These are phyloP conservation scores for Trypanosoma caninum DNA, from an alignment of 208 protist genomes.

Conservation along the genomic window DNA sequence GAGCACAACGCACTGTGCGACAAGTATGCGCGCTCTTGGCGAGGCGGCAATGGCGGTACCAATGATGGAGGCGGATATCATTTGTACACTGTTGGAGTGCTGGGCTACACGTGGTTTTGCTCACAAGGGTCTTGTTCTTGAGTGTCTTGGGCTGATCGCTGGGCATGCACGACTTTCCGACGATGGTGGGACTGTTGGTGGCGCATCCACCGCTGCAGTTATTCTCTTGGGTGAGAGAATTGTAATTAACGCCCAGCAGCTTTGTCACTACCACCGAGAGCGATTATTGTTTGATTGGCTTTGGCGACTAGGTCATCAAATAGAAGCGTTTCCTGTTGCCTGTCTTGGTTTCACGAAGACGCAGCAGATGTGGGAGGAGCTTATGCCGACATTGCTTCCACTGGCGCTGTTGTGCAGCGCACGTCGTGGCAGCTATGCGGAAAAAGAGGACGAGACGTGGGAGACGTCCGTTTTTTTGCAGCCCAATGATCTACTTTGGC, in stretches of 20 bases:
- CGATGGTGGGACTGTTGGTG: background rate
- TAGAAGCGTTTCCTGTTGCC: conserved; percentile 54
- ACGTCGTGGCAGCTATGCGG: background rate
- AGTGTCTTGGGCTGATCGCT: conserved; percentile 53
- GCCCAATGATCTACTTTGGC: conserved; percentile 26
- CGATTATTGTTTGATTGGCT: conserved; percentile 64
- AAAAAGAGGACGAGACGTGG: background rate
- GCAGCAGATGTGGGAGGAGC: conserved; percentile 21
- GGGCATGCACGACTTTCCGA: background rate
- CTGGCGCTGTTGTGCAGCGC: conserved; percentile 47
- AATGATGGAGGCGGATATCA: conserved; percentile 39
- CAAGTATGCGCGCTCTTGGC: conserved; percentile 60
- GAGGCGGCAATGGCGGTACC: conserved; percentile 54
- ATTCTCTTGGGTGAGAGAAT: no score
- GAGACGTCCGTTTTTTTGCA: conserved; percentile 7
- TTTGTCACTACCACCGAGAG: conserved; percentile 44
- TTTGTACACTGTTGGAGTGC: conserved; percentile 75
- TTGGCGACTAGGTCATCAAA: conserved; percentile 49
- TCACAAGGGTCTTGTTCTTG: conserved; percentile 35
- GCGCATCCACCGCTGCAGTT: no score
- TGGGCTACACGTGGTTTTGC: conserved; percentile 65
- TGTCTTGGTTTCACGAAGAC: conserved; percentile 55
- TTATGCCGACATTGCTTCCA: conserved; percentile 36
- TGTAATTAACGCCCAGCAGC: conserved; percentile 17
- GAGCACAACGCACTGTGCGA: conserved; percentile 41